A percentile compares a stretch with the other conserved stretches of the same genome.
phyloP scores from a whole-genome alignment of 2,329 filamentous ascomycete genomes.

The Lasiodiplodia sp. region DNA sequence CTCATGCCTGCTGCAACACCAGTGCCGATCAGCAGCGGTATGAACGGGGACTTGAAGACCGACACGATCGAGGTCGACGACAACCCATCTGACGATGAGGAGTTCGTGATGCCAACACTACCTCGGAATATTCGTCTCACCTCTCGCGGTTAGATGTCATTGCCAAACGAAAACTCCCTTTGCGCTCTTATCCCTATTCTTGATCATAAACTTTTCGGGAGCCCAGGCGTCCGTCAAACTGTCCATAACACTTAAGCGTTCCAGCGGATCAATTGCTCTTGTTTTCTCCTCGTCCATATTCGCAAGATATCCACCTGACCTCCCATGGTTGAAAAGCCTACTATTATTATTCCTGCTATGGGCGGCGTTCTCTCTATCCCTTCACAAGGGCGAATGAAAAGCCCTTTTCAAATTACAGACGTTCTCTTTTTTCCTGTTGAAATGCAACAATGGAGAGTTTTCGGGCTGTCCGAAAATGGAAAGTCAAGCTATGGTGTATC shows the following conservation, averaged over 20 bases:
- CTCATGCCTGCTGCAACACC: slow-evolving; percentile 30
- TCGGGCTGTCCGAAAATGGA: not conserved
- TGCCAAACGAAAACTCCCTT: not conserved
- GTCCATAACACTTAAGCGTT: slow-evolving; percentile 6
- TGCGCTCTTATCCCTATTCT: not conserved
- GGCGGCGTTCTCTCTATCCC: slow-evolving; percentile 5
- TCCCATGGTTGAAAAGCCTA: not conserved
- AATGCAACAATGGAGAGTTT: not conserved
- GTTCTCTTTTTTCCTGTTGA: not conserved
- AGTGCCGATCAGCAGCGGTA: slow-evolving; percentile 18
- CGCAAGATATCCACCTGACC: slow-evolving; percentile 15
- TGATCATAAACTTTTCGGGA: not conserved
- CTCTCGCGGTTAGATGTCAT: slow-evolving; percentile 32
- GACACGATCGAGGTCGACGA: slow-evolving; percentile 46
- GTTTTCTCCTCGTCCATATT: not conserved
- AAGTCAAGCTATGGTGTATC: not conserved
- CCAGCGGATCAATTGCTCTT: slow-evolving; percentile 8
- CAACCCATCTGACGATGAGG: slow-evolving; percentile 43
- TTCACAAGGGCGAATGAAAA: slow-evolving; percentile 14
- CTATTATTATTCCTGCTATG: not conserved
- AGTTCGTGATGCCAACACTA: slow-evolving; percentile 46
- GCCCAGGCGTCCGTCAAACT: slow-evolving; percentile 5
- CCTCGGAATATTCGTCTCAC: slow-evolving; percentile 40
- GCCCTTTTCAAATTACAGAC: not conserved
- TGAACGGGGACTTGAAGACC: slow-evolving; percentile 32